These are phyloP conservation scores for Barnettozyma populi DNA, from an alignment of 805 yeast genomes.

Conservation along the genomic window DNA sequence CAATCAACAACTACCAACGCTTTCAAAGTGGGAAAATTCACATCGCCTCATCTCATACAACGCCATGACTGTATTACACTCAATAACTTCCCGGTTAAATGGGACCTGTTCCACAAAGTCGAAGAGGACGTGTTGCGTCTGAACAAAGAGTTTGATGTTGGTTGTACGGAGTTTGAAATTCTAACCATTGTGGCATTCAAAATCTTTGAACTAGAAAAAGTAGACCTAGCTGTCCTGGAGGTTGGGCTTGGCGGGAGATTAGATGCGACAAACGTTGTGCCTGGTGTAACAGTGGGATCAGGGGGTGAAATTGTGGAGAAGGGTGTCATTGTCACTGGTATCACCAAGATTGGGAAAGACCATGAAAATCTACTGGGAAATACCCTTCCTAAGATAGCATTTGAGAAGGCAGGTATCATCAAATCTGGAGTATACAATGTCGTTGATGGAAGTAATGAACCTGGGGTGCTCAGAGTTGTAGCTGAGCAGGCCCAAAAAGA, in stretches of 20 bases:
- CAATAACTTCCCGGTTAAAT: slow-evolving; percentile 50
- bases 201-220: slow-evolving; percentile 53
- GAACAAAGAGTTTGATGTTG: slow-evolving; percentile 38
- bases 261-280: slow-evolving; percentile 82
- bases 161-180: slow-evolving; percentile 85
- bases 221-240: slow-evolving; percentile 80
- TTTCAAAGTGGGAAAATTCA: slow-evolving; percentile 67
- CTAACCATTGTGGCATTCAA: slow-evolving; percentile 82
- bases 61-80: slow-evolving; percentile 74
- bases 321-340: slow-evolving; percentile 59
- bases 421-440: slow-evolving; percentile 52
- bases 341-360: slow-evolving; percentile 82
- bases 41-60: slow-evolving; percentile 78
- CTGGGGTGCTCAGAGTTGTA: slow-evolving; percentile 45
- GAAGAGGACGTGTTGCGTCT: slow-evolving; percentile 36
- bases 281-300: background rate
- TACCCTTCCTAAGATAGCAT: slow-evolving; percentile 60
- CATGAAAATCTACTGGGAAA: slow-evolving; percentile 76
- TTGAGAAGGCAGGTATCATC: slow-evolving; percentile 83
- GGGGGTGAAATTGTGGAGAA: slow-evolving; percentile 6
- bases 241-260: slow-evolving; percentile 90
- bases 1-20: slow-evolving; percentile 32
- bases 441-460: slow-evolving; percentile 62
- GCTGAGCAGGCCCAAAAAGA: slow-evolving; percentile 29
- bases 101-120: slow-evolving; percentile 38